Conservation (phyloP, 768 basidiomycete species). For the Mycena alexandri region DNA sequence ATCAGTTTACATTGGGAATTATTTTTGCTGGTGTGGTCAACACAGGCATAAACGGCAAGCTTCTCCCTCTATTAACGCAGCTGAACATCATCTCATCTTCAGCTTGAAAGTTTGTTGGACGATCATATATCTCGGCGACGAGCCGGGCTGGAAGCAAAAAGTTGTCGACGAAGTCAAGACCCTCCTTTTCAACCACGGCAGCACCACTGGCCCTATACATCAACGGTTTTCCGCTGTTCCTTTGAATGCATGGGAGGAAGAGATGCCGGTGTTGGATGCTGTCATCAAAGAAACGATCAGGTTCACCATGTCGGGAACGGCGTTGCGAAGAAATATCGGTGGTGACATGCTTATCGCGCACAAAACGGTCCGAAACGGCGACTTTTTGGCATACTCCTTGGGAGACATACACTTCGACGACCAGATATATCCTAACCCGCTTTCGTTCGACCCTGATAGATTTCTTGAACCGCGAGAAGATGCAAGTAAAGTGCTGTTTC, state of each 20-base stretch:
- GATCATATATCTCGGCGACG: conserved; percentile 48
- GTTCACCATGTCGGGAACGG: conserved; percentile 44
- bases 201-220: conserved; percentile 47
- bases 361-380: conserved; percentile 46
- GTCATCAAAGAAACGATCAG: conserved; percentile 57
- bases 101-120: conserved; percentile 51
- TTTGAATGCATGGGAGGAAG: conserved; percentile 54
- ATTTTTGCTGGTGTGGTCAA: conserved; percentile 55
- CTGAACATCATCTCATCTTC: neutral
- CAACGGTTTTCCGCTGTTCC: conserved; percentile 52
- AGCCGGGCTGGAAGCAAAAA: conserved; percentile 51
- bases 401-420: conserved; percentile 53
- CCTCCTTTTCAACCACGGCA: conserved; percentile 46
- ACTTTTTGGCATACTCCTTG: conserved; percentile 51
- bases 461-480: conserved; percentile 48
- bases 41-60: conserved; percentile 51
- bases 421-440: conserved; percentile 50
- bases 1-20: conserved; percentile 40
- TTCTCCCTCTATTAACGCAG: too few relatives aligned
- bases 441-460: conserved; percentile 52
- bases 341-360: conserved; percentile 47
- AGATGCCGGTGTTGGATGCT: conserved; percentile 53
- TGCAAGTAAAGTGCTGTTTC: conserved; percentile 49
- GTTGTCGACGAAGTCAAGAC: conserved; percentile 47
- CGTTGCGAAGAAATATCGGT: conserved; percentile 51